These are phyloP conservation scores for Xerocomellus amylosporus DNA, from an alignment of 768 basidiomycete genomes.

Conservation along the genomic window DNA sequence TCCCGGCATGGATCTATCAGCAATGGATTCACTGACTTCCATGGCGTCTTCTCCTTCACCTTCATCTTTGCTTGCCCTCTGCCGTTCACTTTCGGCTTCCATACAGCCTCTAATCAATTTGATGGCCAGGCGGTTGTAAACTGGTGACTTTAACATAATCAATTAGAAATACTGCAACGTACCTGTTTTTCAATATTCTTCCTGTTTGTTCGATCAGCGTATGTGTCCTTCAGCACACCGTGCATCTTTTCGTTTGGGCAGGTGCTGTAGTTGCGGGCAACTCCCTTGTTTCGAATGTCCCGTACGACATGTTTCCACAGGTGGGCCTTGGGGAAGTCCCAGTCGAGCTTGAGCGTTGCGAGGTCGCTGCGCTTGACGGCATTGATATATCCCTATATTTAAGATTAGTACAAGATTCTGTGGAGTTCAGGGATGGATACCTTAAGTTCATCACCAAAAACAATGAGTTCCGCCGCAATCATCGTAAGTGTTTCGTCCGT, in stretches of 20 bases:
- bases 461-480: neutral
- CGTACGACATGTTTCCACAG: conserved; percentile 31
- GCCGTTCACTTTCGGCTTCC: neutral
- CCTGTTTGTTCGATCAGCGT: neutral
- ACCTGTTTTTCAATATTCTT: neutral
- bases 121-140: neutral
- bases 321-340: conserved; percentile 39
- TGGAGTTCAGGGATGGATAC: neutral
- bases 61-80: neutral
- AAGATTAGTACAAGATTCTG: neutral
- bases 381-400: neutral
- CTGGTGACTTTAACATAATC: neutral
- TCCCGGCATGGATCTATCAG: neutral
- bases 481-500: conserved; percentile 6
- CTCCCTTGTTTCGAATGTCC: conserved; percentile 35
- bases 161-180: neutral
- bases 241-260: conserved; percentile 30
- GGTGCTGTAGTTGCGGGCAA: conserved; percentile 31
- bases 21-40: neutral
- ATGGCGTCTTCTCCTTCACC: neutral
- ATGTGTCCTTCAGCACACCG: neutral
- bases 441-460: neutral
- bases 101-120: conserved; percentile 5
- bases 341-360: conserved; percentile 4
- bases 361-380: neutral